These are phyloP conservation scores for Mikania micrantha DNA, from an alignment of 129 eudicot species.

Conservation along the genomic window DNA sequence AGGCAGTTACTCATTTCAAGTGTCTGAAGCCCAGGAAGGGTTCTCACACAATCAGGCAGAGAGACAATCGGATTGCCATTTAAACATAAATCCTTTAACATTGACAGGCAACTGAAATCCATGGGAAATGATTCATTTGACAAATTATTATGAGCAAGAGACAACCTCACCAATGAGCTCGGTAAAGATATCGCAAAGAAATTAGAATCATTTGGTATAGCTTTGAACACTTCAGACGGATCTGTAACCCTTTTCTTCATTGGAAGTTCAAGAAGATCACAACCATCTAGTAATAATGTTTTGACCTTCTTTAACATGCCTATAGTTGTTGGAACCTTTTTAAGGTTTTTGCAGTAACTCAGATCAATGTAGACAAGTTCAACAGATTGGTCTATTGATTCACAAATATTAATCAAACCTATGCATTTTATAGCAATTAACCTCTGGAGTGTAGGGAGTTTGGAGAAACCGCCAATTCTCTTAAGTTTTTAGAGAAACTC, in stretches of 20 bases:
- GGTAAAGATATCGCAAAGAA: neutral
- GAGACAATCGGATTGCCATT: conserved; percentile 8
- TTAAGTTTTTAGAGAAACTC: conserved; percentile 19
- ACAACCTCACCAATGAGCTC: neutral
- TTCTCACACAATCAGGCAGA: conserved; percentile 14
- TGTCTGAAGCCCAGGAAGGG: too few relatives aligned
- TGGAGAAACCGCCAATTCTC: neutral
- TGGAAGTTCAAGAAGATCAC: conserved; percentile 3
- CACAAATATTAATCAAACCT: conserved; percentile 9
- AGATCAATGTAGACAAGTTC: conserved; percentile 18
- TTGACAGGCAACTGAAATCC: neutral
- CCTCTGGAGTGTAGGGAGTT: conserved; percentile 24
- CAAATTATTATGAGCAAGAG: neutral
- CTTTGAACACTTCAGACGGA: neutral
- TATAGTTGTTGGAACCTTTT: conserved; percentile 1
- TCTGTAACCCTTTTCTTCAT: neutral
- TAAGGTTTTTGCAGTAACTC: conserved; percentile 14
- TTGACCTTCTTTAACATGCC: conserved; percentile 10
- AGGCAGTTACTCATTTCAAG: too few relatives aligned
- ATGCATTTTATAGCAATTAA: conserved; percentile 16
- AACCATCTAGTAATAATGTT: conserved; percentile 24
- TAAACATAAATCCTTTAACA: neutral
- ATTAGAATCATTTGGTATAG: neutral
- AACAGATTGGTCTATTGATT: too few relatives aligned
- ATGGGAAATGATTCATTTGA: conserved; percentile 16